Base-by-base conservation (phyloP, 2,329 filamentous ascomycete genomes). In the Tolypocladium paradoxum region DNA sequence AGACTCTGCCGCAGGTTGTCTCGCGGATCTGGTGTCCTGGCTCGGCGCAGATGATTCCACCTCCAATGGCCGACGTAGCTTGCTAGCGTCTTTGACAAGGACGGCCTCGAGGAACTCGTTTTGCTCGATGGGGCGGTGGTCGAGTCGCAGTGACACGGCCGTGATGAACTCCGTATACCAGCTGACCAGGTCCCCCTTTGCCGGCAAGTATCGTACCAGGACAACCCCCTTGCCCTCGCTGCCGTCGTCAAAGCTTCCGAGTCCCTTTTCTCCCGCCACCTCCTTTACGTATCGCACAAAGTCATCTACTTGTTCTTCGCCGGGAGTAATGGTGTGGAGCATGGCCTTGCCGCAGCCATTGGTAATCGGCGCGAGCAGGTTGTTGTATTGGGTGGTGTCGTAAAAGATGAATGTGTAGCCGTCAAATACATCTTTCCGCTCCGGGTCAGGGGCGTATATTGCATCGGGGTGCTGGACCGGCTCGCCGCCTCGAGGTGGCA, bases 31-130 rank as follows among this genome's bases (percentile, higher is more conserved):
- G n/a, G 48, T 52, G 8, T 56, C 58, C 29, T 64, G 62, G 4
- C 58, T 60, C n/a, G 56, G 61, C 29, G 55, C 53, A 2, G 58
- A 48, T 3, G 64, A 64, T 38, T 70, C 70, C 11, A 80, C 70
- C 58, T 85, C 77, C 3, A 95, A 76, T 6, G 84, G 78, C 37
- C 83, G 80, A 54, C 88, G 83, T 22, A 97, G 74, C 45, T 80
- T 77, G 55, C 79, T 82, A 7, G 89, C 82, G 69, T 97, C 85
- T 50, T 86, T 87, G n/a, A 76, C 83, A 31, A 97, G 71, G 47
- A 99, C 93, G 1, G 88, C 88, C 66, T 96, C 90, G 2, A 99
- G 76, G 57, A 99, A 95, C 61, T 96, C 91, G 54, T 87, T 90
- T 64, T 96, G 90, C 60, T 92, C 84, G 51, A 96, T 85, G 2